Percentiles rank a stretch among this genome's conserved stretches.
Conservation (phyloP, 768 basidiomycete genomes). For the Leucogyrophana mollusca region DNA sequence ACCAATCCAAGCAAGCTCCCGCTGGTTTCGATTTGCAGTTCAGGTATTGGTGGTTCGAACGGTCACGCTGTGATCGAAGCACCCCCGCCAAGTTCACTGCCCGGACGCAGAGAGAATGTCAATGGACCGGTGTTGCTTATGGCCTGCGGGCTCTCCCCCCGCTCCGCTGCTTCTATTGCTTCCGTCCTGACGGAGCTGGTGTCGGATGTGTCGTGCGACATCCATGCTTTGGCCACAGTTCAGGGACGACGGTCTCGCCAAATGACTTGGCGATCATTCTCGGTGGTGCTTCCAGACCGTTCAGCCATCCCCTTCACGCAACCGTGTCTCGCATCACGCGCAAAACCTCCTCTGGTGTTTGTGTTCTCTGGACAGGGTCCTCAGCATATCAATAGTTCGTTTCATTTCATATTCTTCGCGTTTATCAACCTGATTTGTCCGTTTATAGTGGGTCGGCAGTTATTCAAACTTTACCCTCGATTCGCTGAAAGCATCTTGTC, state of each 20-base stretch:
- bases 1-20: conserved; percentile 14
- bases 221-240: background rate
- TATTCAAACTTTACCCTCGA: conserved; percentile 30
- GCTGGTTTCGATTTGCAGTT: conserved; percentile 40
- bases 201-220: background rate
- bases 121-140: conserved; percentile 5
- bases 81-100: conserved; percentile 8
- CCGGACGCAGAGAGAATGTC: too few species aligned
- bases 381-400: conserved; percentile 38
- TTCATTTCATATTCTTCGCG: too few species aligned
- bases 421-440: background rate
- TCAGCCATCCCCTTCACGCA: conserved; percentile 18
- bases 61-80: conserved; percentile 40
- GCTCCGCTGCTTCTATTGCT: conserved; percentile 15
- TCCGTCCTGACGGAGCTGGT: background rate
- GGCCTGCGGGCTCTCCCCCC: conserved; percentile 37
- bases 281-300: conserved; percentile 12
- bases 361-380: conserved; percentile 41
- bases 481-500: conserved; percentile 39
- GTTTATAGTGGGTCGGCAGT: conserved; percentile 34
- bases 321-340: conserved; percentile 26
- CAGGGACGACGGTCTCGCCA: conserved; percentile 31
- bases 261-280: conserved; percentile 31
- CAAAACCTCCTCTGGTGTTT: conserved; percentile 31
- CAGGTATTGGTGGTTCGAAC: conserved; percentile 45